phyloP scores from a whole-genome alignment of 176 grass and related monocot genomes.

The Guadua angustifolia region DNA sequence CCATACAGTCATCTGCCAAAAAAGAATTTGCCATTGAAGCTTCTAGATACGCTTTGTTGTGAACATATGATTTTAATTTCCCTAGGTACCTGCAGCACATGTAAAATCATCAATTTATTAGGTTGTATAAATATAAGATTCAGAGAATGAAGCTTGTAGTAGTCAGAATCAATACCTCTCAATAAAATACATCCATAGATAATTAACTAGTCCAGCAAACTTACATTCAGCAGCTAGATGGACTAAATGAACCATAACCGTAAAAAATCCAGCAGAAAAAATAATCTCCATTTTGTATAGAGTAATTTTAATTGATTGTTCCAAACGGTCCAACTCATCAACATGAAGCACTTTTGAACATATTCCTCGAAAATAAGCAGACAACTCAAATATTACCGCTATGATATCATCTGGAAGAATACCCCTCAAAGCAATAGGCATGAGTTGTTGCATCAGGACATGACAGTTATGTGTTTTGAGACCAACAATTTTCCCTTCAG shows the following conservation, averaged over 20 bases:
- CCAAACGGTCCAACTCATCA: slow-evolving; percentile 16
- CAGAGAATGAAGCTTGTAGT: not conserved
- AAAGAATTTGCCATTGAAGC: slow-evolving; percentile 14
- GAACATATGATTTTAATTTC: slow-evolving; percentile 22
- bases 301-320: not conserved
- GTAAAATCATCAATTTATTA: too few relatives aligned
- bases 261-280: slow-evolving; percentile 28
- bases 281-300: slow-evolving; percentile 21
- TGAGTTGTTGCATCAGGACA: not conserved
- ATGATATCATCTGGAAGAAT: slow-evolving; percentile 21
- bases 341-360: slow-evolving; percentile 36
- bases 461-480: not conserved
- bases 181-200: slow-evolving; percentile 37
- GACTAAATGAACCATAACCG: slow-evolving; percentile 35
- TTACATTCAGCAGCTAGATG: slow-evolving; percentile 12
- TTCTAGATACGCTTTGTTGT: not conserved
- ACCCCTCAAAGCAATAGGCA: slow-evolving; percentile 21
- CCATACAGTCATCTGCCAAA: not conserved
- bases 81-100: not conserved
- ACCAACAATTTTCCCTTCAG: not conserved
- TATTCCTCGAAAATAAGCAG: slow-evolving; percentile 26
- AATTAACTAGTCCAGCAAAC: slow-evolving; percentile 1
- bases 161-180: not conserved
- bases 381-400: too few relatives aligned
- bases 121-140: too few relatives aligned